phyloP scores from a whole-genome alignment of 140 eudicot species.

The Erigeron philadelphicus region DNA sequence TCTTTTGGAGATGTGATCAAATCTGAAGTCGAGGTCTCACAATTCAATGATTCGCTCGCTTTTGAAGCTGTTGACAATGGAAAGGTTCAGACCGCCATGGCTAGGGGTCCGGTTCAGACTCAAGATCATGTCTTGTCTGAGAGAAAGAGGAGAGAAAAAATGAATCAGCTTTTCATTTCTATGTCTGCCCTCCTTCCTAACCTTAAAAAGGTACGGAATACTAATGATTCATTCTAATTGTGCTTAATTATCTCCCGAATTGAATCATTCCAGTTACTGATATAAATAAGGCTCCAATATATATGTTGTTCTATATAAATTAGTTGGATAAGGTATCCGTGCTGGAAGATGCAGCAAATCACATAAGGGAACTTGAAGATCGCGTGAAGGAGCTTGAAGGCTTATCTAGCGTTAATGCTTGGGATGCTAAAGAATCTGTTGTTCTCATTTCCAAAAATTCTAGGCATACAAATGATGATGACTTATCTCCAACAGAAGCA shows the following conservation, averaged over 20 bases:
- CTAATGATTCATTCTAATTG: background rate
- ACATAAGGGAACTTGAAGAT: slow-evolving; percentile 52
- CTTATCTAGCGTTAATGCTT: slow-evolving; percentile 7
- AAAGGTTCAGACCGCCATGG: background rate
- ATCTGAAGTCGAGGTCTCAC: slow-evolving; percentile 8
- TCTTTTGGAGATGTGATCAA: slow-evolving; percentile 29
- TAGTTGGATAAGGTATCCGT: slow-evolving; percentile 67
- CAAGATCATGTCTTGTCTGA: slow-evolving; percentile 52
- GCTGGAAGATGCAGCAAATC: slow-evolving; percentile 52
- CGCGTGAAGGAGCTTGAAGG: slow-evolving; percentile 46
- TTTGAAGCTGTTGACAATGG: background rate
- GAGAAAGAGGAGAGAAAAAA: slow-evolving; percentile 48
- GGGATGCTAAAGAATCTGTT: background rate
- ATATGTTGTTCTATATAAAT: too few species aligned
- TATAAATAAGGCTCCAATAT: too few species aligned
- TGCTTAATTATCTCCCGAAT: background rate
- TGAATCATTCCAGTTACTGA: background rate
- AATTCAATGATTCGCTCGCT: background rate
- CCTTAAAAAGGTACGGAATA: slow-evolving; percentile 54
- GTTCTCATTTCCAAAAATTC: background rate
- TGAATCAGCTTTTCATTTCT: slow-evolving; percentile 43
- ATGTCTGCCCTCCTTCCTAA: slow-evolving; percentile 66
- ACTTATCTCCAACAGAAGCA: slow-evolving; percentile 14
- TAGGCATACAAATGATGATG: background rate
- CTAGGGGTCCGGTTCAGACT: slow-evolving; percentile 27